Conservation (phyloP, 495 filamentous ascomycete genomes). For the Aspergillus sparsus region DNA sequence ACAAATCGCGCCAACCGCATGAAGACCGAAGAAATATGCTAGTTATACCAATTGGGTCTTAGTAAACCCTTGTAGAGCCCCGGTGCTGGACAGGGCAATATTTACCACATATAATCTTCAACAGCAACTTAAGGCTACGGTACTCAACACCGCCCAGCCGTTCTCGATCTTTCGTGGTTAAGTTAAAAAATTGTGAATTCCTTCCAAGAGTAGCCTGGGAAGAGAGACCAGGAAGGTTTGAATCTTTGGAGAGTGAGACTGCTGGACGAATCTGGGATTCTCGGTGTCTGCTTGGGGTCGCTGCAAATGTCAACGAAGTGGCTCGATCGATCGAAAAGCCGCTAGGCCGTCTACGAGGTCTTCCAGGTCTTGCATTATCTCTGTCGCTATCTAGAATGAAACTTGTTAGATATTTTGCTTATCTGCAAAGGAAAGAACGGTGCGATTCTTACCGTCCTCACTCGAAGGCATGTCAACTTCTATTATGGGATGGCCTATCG, state of each 20-base stretch:
- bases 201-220: constrained; percentile 64
- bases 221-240: constrained; percentile 31
- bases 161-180: constrained; percentile 60
- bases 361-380: constrained; percentile 7
- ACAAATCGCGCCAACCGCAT: constrained; percentile 61
- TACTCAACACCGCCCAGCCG: constrained; percentile 66
- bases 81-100: background rate
- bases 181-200: constrained; percentile 75
- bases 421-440: background rate
- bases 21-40: constrained; percentile 68
- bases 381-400: constrained; percentile 4
- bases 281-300: constrained; percentile 6
- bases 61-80: background rate
- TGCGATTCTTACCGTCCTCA: constrained; percentile 21
- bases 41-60: background rate
- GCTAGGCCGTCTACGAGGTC: constrained; percentile 11
- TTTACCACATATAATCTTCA: constrained; percentile 52
- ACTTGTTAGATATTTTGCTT: background rate
- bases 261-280: constrained; percentile 16
- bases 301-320: constrained; percentile 19
- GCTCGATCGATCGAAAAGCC: constrained; percentile 13
- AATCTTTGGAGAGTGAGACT: constrained; percentile 22
- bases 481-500: constrained; percentile 22
- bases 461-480: constrained; percentile 22
- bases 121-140: constrained; percentile 56